phyloP scores from a whole-genome alignment of 345 rosid genomes.

The Reutealis trisperma region DNA sequence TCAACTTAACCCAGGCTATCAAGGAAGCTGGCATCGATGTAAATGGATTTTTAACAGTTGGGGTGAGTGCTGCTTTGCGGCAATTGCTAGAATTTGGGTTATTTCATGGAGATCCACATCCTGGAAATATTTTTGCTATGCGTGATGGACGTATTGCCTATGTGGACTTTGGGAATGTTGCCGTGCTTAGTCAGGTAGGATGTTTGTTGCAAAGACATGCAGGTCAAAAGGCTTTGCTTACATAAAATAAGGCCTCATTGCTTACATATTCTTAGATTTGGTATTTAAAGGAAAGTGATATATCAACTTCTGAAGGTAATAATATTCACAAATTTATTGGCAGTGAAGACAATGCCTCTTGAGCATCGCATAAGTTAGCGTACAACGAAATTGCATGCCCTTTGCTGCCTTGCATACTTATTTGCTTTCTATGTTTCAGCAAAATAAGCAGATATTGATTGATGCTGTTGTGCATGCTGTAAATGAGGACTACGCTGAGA shows the following conservation, averaged over 20 bases:
- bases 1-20: conserved; percentile 61
- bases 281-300: background rate
- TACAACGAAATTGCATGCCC: background rate
- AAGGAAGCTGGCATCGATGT: conserved; percentile 87
- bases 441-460: conserved; percentile 92
- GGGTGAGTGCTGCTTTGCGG: conserved; percentile 95
- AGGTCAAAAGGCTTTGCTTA: background rate
- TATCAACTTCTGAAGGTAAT: background rate
- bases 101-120: conserved; percentile 99
- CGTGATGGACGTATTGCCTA: conserved; percentile 96
- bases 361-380: background rate
- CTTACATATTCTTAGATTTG: background rate
- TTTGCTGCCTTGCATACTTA: conserved; percentile 3
- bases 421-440: conserved; percentile 55
- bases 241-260: background rate
- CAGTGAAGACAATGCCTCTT: background rate
- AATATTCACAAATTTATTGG: background rate
- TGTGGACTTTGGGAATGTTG: conserved; percentile 99
- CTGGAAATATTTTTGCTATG: conserved; percentile 98
- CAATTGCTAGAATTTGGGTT: conserved; percentile 93
- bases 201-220: conserved; percentile 12
- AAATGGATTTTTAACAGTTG: conserved; percentile 87
- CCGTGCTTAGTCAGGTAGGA: conserved; percentile 93
- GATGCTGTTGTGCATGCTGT: conserved; percentile 99
- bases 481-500: conserved; percentile 93